Evolutionary conservation across 192 early-diverging fungal genomes (phyloP).

Genomic region (Tieghemiomyces parasiticus): DNA sequence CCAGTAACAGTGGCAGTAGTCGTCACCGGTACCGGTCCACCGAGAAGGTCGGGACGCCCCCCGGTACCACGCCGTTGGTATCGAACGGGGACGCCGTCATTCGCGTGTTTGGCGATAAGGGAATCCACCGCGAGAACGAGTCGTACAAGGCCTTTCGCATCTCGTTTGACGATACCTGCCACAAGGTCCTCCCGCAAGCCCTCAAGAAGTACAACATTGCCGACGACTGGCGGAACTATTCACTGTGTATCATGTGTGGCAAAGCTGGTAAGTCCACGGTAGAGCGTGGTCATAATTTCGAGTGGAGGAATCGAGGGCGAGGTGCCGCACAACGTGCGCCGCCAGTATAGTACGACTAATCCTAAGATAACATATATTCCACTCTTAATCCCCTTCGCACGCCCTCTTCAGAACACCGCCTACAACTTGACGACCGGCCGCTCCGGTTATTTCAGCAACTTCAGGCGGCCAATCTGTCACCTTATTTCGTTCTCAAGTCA

Average conservation of each 20-base stretch:
- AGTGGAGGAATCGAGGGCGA: no score
- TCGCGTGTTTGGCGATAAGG: conserved; percentile 72
- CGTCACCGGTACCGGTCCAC: background rate
- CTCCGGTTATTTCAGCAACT: no score
- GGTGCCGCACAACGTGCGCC: no score
- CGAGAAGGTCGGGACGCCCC: background rate
- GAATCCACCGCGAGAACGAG: conserved; percentile 44
- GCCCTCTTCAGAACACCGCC: no score
- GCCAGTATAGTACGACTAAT: no score
- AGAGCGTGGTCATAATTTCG: no score
- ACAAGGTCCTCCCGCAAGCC: conserved; percentile 65
- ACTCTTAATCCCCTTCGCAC: no score
- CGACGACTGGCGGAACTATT: conserved; percentile 76
- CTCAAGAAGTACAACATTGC: conserved; percentile 85
- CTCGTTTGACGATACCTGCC: conserved; percentile 63
- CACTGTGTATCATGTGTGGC: conserved; percentile 68
- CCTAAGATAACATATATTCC: no score
- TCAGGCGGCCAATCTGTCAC: no score
- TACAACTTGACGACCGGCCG: no score
- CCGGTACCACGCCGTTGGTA: conserved; percentile 3
- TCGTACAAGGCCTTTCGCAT: conserved; percentile 78
- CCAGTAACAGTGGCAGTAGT: background rate
- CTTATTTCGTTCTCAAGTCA: no score
- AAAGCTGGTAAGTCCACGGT: no score
- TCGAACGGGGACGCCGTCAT: conserved; percentile 22